Evolutionary conservation across 176 grass and related monocot species (phyloP).

Genomic region (Zea luxurians): DNA sequence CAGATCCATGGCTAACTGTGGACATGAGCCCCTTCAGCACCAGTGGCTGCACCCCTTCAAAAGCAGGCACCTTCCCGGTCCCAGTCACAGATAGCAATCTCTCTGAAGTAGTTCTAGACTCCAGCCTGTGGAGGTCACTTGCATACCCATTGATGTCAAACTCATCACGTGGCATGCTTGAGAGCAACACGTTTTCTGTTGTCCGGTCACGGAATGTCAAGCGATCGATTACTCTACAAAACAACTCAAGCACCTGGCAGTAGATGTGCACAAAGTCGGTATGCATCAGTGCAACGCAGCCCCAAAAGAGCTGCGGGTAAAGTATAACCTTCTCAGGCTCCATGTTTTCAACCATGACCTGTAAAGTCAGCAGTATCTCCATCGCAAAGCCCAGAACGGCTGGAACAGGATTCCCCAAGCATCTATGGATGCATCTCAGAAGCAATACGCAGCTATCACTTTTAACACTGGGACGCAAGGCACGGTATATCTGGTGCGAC

Average conservation of each 20-base stretch:
- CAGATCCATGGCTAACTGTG: slow-evolving; percentile 78
- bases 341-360: slow-evolving; percentile 99
- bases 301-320: slow-evolving; percentile 99
- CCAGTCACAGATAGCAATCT: slow-evolving; percentile 56
- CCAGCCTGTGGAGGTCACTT: slow-evolving; percentile 74
- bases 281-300: slow-evolving; percentile 93
- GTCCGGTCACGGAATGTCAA: slow-evolving; percentile 81
- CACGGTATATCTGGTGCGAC: slow-evolving; percentile 95
- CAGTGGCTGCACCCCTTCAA: slow-evolving; percentile 91
- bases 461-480: slow-evolving; percentile 82
- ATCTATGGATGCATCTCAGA: slow-evolving; percentile 89
- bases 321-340: slow-evolving; percentile 96
- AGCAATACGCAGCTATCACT: slow-evolving; percentile 92
- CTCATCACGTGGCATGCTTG: slow-evolving; percentile 95
- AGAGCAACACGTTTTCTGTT: slow-evolving; percentile 84
- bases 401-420: slow-evolving; percentile 90
- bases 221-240: slow-evolving; percentile 80
- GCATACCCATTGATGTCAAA: slow-evolving; percentile 65
- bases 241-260: slow-evolving; percentile 86
- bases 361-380: slow-evolving; percentile 89
- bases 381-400: slow-evolving; percentile 82
- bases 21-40: slow-evolving; percentile 96
- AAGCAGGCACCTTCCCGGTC: slow-evolving; percentile 76
- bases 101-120: slow-evolving; percentile 59
- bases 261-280: slow-evolving; percentile 97